Evolutionary conservation across 1,284 basidiomycete genomes (phyloP).

Genomic region (Amylostereum areolatum): DNA sequence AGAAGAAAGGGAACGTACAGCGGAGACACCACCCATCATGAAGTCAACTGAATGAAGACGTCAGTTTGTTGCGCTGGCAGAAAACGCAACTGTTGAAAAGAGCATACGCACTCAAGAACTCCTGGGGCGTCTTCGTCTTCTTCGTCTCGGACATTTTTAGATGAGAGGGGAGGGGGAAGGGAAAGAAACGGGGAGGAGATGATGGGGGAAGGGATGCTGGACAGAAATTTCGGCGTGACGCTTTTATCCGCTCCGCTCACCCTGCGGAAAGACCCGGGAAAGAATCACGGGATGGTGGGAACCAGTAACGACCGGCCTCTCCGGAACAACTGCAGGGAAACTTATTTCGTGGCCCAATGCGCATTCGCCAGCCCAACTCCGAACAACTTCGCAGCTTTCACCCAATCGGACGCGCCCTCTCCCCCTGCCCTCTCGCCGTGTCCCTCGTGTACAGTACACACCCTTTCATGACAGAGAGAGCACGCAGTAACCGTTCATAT

Average conservation of each 20-base stretch:
- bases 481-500: too few relatives aligned
- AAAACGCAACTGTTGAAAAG: conserved; percentile 4
- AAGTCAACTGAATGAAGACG: conserved; percentile 60
- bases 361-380: too few relatives aligned
- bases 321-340: too few relatives aligned
- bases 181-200: conserved; percentile 44
- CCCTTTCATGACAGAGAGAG: too few relatives aligned
- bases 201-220: conserved; percentile 22
- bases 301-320: too few relatives aligned
- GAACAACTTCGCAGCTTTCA: too few relatives aligned
- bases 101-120: conserved; percentile 62
- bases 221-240: conserved; percentile 32
- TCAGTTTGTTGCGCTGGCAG: background rate
- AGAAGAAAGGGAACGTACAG: conserved; percentile 46
- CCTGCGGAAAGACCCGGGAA: too few relatives aligned
- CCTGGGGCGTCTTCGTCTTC: conserved; percentile 74
- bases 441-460: too few relatives aligned
- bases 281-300: too few relatives aligned
- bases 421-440: too few relatives aligned
- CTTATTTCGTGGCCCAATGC: too few relatives aligned
- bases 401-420: too few relatives aligned
- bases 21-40: conserved; percentile 90
- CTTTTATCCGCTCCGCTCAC: conserved; percentile 2
- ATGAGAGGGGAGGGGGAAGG: conserved; percentile 26
- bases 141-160: conserved; percentile 73